phyloP scores from a whole-genome alignment of 139 green algal genomes.

The Monoraphidium neglectum region DNA sequence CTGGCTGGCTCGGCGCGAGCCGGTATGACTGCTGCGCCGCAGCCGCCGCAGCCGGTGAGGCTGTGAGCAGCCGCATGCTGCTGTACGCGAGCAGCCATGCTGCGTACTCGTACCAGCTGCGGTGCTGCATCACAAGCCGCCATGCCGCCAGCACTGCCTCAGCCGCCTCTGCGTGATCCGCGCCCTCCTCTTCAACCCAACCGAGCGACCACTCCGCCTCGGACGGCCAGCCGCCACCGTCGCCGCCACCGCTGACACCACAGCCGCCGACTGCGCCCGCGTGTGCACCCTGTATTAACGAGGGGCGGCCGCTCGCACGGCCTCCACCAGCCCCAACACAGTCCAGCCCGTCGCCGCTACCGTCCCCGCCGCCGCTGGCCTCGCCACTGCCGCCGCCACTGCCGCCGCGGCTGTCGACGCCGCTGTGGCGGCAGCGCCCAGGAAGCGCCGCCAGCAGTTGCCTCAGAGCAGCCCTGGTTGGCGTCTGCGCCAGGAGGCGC shows the following conservation, averaged over 20 bases:
- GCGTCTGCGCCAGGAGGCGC: not conserved
- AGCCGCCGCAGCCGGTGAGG: not conserved
- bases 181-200: no score
- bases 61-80: constrained; percentile 1
- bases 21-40: no score
- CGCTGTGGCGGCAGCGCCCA: not conserved
- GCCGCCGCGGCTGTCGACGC: not conserved
- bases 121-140: constrained; percentile 16
- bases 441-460: constrained; percentile 17
- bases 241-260: no score
- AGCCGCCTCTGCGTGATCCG: no score
- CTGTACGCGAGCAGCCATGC: not conserved
- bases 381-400: not conserved
- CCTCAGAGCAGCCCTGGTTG: not conserved
- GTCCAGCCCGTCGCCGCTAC: no score
- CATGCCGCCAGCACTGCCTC: constrained; percentile 18
- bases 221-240: no score
- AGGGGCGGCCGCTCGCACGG: no score
- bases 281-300: no score
- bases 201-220: no score
- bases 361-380: not conserved
- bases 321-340: no score
- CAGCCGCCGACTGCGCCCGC: no score
- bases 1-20: not conserved
- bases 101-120: constrained; percentile 28